phyloP scores from a whole-genome alignment of 106 monocot genomes.

The Gastrodia elata region DNA sequence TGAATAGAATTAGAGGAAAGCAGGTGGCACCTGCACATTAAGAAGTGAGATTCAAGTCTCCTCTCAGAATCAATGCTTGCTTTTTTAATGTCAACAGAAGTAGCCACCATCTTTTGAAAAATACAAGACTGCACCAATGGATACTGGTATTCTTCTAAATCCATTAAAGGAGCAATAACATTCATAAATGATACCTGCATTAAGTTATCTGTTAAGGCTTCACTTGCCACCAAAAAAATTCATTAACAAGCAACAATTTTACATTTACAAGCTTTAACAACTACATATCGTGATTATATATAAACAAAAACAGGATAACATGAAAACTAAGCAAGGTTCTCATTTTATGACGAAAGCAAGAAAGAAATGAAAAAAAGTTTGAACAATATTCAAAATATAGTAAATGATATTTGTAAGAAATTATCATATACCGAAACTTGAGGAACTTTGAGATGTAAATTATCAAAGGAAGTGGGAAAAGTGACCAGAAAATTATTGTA shows the following conservation, averaged over 20 bases:
- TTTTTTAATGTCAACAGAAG: slow-evolving; percentile 52
- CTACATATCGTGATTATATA: background rate
- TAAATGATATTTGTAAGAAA: background rate
- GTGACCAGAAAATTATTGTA: too few species aligned
- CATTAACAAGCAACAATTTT: background rate
- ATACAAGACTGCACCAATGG: slow-evolving; percentile 85
- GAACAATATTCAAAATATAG: background rate
- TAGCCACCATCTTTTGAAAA: slow-evolving; percentile 68
- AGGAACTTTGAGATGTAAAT: too few species aligned
- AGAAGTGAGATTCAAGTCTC: slow-evolving; percentile 65
- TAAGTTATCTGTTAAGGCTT: background rate
- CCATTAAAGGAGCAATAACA: slow-evolving; percentile 57
- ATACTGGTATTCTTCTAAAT: slow-evolving; percentile 77
- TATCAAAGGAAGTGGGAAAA: too few species aligned
- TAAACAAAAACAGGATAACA: background rate
- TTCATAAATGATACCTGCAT: slow-evolving; percentile 67
- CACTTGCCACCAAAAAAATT: background rate
- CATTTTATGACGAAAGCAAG: background rate
- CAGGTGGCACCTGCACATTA: slow-evolving; percentile 47
- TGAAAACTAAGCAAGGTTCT: background rate
- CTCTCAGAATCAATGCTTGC: slow-evolving; percentile 80
- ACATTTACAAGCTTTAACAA: background rate
- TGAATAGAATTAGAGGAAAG: background rate
- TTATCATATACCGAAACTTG: too few species aligned
- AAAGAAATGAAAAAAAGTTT: background rate